A percentile compares a stretch with the other conserved stretches of the same genome.
These are phyloP conservation scores for Alloascoidea hylecoeti DNA, from an alignment of 805 yeast species.

Conservation along the genomic window DNA sequence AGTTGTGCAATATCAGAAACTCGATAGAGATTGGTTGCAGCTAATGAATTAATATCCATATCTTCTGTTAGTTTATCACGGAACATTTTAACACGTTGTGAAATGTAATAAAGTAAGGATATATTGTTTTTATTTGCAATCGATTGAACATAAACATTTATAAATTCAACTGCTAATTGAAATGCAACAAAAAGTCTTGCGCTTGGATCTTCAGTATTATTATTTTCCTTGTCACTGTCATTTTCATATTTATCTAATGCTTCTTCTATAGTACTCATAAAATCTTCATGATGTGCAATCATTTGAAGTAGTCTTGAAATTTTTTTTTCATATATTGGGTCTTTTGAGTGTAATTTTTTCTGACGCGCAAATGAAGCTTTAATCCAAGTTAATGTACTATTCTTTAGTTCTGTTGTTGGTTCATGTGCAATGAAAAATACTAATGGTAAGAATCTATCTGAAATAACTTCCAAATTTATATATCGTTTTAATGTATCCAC, in stretches of 20 bases:
- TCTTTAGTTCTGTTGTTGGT: constrained; percentile 36
- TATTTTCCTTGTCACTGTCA: constrained; percentile 2
- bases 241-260: constrained; percentile 11
- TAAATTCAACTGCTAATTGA: constrained; percentile 41
- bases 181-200: constrained; percentile 25
- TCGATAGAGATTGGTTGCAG: constrained; percentile 33
- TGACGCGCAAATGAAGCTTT: constrained; percentile 30
- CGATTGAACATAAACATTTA: constrained; percentile 42
- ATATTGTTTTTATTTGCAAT: constrained; percentile 55
- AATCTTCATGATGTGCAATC: constrained; percentile 65
- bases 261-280: constrained; percentile 22
- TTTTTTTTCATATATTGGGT: constrained; percentile 47
- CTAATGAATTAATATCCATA: constrained; percentile 14
- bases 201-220: constrained; percentile 5
- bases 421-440: constrained; percentile 69
- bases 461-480: constrained; percentile 35
- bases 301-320: constrained; percentile 55
- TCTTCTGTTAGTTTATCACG: constrained; percentile 36
- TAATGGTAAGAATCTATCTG: constrained; percentile 53
- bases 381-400: constrained; percentile 55
- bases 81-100: constrained; percentile 69
- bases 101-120: constrained; percentile 59
- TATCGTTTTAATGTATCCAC: constrained; percentile 33
- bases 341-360: constrained; percentile 17
- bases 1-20: constrained; percentile 66